Evolutionary conservation across 192 early-diverging fungal genomes (phyloP).

Genomic region (Coemansia javaensis): DNA sequence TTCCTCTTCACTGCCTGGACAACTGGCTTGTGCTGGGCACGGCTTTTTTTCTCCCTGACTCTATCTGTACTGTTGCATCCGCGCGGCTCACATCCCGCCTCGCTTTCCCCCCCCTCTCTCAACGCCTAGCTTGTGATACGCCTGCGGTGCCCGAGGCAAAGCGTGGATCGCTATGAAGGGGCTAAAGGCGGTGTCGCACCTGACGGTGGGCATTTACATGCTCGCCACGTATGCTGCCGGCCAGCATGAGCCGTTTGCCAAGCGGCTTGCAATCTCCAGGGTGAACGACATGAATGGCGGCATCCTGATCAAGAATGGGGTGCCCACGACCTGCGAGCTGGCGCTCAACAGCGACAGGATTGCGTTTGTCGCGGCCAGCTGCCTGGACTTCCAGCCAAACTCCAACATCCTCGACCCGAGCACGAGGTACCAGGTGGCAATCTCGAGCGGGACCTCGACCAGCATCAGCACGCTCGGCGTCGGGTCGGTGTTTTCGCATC

Average conservation of each 20-base stretch:
- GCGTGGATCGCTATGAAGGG: neutral
- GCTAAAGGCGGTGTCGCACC: neutral
- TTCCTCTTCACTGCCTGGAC: no score
- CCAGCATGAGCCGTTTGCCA: constrained; percentile 23
- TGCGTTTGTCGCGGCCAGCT: constrained; percentile 36
- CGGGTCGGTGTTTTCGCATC: constrained; percentile 12
- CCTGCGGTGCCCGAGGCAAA: no score
- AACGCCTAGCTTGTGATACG: no score
- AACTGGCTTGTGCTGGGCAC: no score
- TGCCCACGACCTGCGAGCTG: constrained; percentile 32
- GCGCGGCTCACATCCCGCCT: no score
- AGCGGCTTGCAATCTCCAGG: constrained; percentile 18
- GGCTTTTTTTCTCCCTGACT: no score
- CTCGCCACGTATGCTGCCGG: constrained; percentile 28
- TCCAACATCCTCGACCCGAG: constrained; percentile 6
- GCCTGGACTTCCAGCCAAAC: constrained; percentile 15
- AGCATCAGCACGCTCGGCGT: constrained; percentile 17
- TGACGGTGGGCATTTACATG: constrained; percentile 3
- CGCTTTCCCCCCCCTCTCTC: no score
- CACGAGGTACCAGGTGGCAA: constrained; percentile 24
- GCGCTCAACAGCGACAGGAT: constrained; percentile 38
- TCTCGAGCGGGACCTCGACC: constrained; percentile 13
- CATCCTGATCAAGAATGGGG: constrained; percentile 22
- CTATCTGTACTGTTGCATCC: no score
- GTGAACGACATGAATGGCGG: constrained; percentile 18